Evolutionary conservation across 176 grass and related monocot species (phyloP).

Genomic region (Carex cristatella): DNA sequence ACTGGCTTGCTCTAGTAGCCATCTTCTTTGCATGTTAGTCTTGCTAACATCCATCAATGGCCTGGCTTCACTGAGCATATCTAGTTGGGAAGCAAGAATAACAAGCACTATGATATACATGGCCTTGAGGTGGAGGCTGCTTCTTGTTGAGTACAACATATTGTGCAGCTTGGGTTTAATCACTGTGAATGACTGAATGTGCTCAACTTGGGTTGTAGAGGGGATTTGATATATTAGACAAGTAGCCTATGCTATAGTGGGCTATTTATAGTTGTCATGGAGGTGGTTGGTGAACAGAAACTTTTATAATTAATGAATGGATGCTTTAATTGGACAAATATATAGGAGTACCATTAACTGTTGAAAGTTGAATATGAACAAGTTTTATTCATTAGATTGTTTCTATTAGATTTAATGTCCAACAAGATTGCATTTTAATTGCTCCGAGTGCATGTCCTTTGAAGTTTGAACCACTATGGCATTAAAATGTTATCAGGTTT

Average conservation of each 20-base stretch:
- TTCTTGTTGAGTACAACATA: not conserved
- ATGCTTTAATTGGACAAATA: not conserved
- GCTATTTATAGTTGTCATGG: slow-evolving; percentile 1
- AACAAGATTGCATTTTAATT: not conserved
- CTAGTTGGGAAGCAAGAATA: not conserved
- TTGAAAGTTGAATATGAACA: not conserved
- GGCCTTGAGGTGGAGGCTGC: not conserved
- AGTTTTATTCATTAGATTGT: not conserved
- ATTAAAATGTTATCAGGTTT: not conserved
- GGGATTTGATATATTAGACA: not conserved
- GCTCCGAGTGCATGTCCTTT: not conserved
- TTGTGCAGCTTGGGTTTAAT: not conserved
- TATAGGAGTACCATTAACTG: not conserved
- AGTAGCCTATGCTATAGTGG: not conserved
- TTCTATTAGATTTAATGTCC: not conserved
- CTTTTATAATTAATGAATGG: not conserved
- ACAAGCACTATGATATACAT: not conserved
- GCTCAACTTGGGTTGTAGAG: not conserved
- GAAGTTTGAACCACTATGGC: not conserved
- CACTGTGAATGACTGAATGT: not conserved
- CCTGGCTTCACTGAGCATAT: not conserved
- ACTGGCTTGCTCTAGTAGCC: not conserved
- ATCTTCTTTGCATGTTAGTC: not conserved
- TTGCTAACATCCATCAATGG: slow-evolving; percentile 1
- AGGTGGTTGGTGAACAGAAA: not conserved